These are phyloP conservation scores for Mycosarcoma mackinlayi DNA, from an alignment of 1,284 basidiomycete species.

Conservation along the genomic window DNA sequence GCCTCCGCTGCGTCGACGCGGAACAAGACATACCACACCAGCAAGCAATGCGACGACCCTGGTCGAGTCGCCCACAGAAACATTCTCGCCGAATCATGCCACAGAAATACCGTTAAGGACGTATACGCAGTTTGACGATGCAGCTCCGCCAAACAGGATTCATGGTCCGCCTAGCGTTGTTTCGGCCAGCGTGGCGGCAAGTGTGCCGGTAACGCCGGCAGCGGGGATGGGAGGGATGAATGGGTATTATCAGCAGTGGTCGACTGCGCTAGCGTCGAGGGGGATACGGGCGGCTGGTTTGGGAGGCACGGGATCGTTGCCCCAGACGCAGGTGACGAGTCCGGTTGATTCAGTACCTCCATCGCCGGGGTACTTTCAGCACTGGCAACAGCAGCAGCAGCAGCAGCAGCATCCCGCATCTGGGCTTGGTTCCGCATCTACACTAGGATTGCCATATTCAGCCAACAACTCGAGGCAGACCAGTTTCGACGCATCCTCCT, in stretches of 20 bases:
- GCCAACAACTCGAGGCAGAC: slow-evolving; percentile 32
- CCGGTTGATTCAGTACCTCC: slow-evolving; percentile 39
- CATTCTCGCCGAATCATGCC: neutral
- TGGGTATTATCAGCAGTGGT: slow-evolving; percentile 44
- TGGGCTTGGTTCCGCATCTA: slow-evolving; percentile 22
- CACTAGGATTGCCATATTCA: slow-evolving; percentile 7
- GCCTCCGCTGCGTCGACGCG: slow-evolving; percentile 25
- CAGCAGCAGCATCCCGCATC: neutral
- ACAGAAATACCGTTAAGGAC: slow-evolving; percentile 32
- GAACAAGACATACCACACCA: slow-evolving; percentile 32
- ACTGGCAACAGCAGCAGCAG: slow-evolving; percentile 37
- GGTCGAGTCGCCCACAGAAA: slow-evolving; percentile 20
- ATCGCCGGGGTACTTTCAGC: slow-evolving; percentile 46
- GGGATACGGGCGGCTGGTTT: slow-evolving; percentile 41
- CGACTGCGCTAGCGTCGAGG: slow-evolving; percentile 32
- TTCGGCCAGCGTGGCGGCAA: slow-evolving; percentile 24
- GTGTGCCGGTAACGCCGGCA: slow-evolving; percentile 20
- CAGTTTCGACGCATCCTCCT: slow-evolving; percentile 35
- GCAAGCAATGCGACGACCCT: slow-evolving; percentile 35
- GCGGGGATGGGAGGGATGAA: neutral
- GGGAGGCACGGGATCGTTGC: slow-evolving; percentile 8
- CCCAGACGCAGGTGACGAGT: slow-evolving; percentile 31
- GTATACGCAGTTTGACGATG: slow-evolving; percentile 49
- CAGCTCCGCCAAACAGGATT: slow-evolving; percentile 35
- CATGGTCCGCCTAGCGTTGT: slow-evolving; percentile 44